Conservation (phyloP, 768 basidiomycete genomes). For the Melanogaster broomeanus region DNA sequence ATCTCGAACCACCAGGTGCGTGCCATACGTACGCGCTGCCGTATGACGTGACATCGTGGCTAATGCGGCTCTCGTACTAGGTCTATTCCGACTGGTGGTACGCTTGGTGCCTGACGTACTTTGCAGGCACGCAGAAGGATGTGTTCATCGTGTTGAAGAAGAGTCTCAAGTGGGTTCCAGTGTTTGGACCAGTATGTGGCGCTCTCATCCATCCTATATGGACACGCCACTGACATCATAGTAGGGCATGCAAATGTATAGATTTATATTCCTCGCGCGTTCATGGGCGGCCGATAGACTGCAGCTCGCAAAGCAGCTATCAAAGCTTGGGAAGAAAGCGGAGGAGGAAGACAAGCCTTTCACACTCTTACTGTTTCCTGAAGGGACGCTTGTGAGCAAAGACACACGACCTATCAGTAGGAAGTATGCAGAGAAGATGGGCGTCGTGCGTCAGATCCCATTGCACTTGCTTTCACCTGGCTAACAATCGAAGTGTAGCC, state of each 20-base stretch:
- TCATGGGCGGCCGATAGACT: slow-evolving; percentile 86
- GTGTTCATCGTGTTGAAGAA: slow-evolving; percentile 93
- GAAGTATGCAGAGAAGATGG: slow-evolving; percentile 86
- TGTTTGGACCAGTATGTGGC: slow-evolving; percentile 80
- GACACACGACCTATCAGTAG: slow-evolving; percentile 84
- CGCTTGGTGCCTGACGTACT: slow-evolving; percentile 81
- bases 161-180: slow-evolving; percentile 80
- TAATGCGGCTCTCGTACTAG: slow-evolving; percentile 35
- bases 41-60: too few species aligned
- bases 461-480: slow-evolving; percentile 5
- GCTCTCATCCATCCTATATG: background rate
- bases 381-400: slow-evolving; percentile 90
- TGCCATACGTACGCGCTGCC: too few species aligned
- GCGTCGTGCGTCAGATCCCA: slow-evolving; percentile 64
- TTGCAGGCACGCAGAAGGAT: slow-evolving; percentile 64
- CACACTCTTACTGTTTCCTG: slow-evolving; percentile 88
- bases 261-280: slow-evolving; percentile 90
- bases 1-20: slow-evolving; percentile 93
- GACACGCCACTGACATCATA: slow-evolving; percentile 6
- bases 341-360: slow-evolving; percentile 69
- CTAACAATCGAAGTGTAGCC: slow-evolving; percentile 44
- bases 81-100: slow-evolving; percentile 88
- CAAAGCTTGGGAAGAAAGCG: slow-evolving; percentile 68
- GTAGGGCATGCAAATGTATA: slow-evolving; percentile 91
- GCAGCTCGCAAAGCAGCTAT: slow-evolving; percentile 65